Base-by-base conservation (phyloP, 768 basidiomycete species). In the Dendrothele bispora region DNA sequence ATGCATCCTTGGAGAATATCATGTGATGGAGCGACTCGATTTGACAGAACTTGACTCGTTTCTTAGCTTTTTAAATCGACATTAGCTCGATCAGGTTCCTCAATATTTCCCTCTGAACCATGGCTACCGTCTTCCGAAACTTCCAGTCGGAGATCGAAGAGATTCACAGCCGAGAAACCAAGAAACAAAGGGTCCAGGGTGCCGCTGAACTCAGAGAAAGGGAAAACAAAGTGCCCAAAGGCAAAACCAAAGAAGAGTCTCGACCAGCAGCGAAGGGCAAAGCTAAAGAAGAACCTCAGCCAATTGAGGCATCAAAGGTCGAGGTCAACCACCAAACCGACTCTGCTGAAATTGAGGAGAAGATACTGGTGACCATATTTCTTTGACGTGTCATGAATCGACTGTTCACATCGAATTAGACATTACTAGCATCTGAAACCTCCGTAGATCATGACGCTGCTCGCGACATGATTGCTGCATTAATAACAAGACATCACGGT, bases 91-190 rank as follows among this genome's bases (percentile, higher is more conserved):
- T 20, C 43, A 35, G 36, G 28, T 15, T 14, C 38, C 49, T 43
- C 50, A 25, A 44, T 27, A 53, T 27, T 3, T 32, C 22, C 24
- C 21, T 21, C 20, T 46, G 34, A 51, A 64, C 47, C 43, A 81
- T 81, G 80, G 73, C 80, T 14, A 79, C 36, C 26, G 14, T 70
- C 46, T 65, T 84, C 55, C 77, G 79, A 30, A 75, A 74, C 14
- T 84, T 86, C 56, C 88, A 91, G 64, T 76, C 67, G 57, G 87
- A 89, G 66, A 91, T 91, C 51, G 83, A 90, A 52, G 80, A 86
- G 54, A 86, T 90, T 57, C 80, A 82, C 49, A 72, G 77, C 55
- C 79, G 83, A 41, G 86, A 89, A 65, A 67, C 80, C 37, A 68
- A 75, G 25, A 88, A 78, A 63, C 83, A 88, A 54, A 79, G 86